These are phyloP conservation scores for Fusarium compactum DNA, from an alignment of 2,329 filamentous ascomycete species.

Conservation along the genomic window DNA sequence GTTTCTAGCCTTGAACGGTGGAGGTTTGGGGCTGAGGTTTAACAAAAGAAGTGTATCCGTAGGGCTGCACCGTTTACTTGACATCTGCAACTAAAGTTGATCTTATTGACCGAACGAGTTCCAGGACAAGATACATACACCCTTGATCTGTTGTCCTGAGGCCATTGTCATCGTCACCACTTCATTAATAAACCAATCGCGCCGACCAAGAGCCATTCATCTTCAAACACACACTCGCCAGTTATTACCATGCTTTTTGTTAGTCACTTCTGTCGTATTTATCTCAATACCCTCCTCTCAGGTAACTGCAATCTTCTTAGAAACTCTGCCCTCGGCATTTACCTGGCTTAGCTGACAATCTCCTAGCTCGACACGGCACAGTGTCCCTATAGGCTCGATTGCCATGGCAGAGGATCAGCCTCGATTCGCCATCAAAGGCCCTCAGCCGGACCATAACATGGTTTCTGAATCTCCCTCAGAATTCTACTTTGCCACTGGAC, in stretches of 20 bases:
- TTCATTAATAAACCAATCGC: neutral
- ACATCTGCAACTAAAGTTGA: neutral
- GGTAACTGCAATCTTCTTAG: neutral
- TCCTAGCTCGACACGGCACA: neutral
- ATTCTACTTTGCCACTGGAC: neutral
- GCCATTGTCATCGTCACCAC: neutral
- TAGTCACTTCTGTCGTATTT: neutral
- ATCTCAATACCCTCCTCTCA: neutral
- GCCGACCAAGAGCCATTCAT: neutral
- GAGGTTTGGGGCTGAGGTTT: conserved; percentile 11
- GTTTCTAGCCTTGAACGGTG: neutral
- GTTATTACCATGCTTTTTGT: neutral
- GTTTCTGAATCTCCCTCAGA: conserved; percentile 9
- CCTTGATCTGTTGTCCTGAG: neutral
- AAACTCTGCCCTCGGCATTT: neutral
- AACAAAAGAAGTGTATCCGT: conserved; percentile 3
- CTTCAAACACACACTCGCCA: neutral
- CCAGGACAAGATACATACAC: neutral
- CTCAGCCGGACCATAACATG: neutral
- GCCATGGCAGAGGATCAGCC: neutral
- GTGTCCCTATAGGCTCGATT: too few species aligned
- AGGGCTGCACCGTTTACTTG: conserved; percentile 1
- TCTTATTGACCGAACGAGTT: neutral
- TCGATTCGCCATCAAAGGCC: conserved; percentile 17
- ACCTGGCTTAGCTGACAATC: neutral